Base-by-base conservation (phyloP, 768 basidiomycete genomes). In the Neoboletus magnificus region DNA sequence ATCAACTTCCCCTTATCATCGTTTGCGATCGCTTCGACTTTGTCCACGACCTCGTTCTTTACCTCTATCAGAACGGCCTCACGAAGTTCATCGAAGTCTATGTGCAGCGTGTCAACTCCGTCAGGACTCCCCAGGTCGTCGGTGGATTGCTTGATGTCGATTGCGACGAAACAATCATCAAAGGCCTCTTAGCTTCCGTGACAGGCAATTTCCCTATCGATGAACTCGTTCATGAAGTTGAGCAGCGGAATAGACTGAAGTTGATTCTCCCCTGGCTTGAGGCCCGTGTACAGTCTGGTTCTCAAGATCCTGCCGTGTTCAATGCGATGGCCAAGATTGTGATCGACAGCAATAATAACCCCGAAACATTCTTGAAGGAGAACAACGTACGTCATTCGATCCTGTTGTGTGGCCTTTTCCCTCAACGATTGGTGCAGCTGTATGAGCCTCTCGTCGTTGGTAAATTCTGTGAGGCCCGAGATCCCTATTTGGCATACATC, bases 11-110 rank as follows among this genome's bases (percentile, higher is more conserved):
- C 5, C 86, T 99, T 63, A 99, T 98, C 79, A 98, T 99, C 62
- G 97, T 99, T 65, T 98, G 97, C 82, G 97, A 99, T 71, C 93
- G 97, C 37, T 99, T 98, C 80, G 96, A 97, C 80, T 98, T 98
- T 66, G 96, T 99, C 12, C 97, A 99, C 71, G 97, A 99, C 67
- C 86, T 99, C 58, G 96, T 99, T 42, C 84, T 99, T 23, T 99
- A 98, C 73, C 82, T 99, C 22, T 99, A 98, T 75, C 97, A 98
- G 76, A 98, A 98, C 70, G 91, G 92, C 40, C 84, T 98, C 48
- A 88, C 85, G 52, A 93, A 93, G 76, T 97, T 96, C 76, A 99
- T 99, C 73, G 97, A 99, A 77, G 93, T 98, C n/a, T 99, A 99
- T 72, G 97, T 99, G 7, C 95, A 98, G 68, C 86, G 92, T 10